These are phyloP conservation scores for Meira nashicola DNA, from an alignment of 1,284 basidiomycete species.

Conservation along the genomic window DNA sequence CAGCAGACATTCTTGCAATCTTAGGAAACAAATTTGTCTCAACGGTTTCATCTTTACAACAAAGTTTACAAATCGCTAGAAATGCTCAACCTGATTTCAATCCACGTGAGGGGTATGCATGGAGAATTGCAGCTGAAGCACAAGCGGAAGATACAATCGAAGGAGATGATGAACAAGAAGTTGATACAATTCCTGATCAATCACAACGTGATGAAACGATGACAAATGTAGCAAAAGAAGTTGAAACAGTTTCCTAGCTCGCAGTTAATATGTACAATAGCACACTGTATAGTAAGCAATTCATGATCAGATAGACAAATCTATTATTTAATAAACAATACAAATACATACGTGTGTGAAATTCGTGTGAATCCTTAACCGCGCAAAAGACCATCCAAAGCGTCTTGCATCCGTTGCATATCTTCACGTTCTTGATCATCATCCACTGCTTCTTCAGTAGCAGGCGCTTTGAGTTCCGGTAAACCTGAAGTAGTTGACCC, in stretches of 20 bases:
- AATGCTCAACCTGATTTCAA: slow-evolving; percentile 30
- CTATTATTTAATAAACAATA: neutral
- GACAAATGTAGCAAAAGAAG: neutral
- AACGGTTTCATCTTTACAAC: slow-evolving; percentile 28
- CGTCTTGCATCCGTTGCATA: slow-evolving; percentile 49
- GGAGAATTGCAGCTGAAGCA: slow-evolving; percentile 7
- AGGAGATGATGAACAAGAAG: neutral
- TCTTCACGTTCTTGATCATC: slow-evolving; percentile 34
- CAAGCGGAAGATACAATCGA: neutral
- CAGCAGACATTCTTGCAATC: slow-evolving; percentile 43
- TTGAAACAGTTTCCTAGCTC: neutral
- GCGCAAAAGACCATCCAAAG: slow-evolving; percentile 45
- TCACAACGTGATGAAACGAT: neutral
- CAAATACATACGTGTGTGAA: neutral
- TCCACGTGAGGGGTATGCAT: slow-evolving; percentile 33
- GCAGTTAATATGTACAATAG: neutral
- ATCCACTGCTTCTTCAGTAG: slow-evolving; percentile 20
- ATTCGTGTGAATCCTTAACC: slow-evolving; percentile 19
- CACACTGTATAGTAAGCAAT: slow-evolving; percentile 5
- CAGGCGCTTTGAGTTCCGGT: slow-evolving; percentile 31
- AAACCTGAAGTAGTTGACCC: slow-evolving; percentile 44
- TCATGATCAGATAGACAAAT: neutral
- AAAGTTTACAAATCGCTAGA: slow-evolving; percentile 24
- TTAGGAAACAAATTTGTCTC: slow-evolving; percentile 38
- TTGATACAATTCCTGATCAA: neutral